Evolutionary conservation across 805 yeast genomes (phyloP), one percentile per base, ranked within the genome.

Genomic region (Wickerhamomyces chaumierensis): DNA sequence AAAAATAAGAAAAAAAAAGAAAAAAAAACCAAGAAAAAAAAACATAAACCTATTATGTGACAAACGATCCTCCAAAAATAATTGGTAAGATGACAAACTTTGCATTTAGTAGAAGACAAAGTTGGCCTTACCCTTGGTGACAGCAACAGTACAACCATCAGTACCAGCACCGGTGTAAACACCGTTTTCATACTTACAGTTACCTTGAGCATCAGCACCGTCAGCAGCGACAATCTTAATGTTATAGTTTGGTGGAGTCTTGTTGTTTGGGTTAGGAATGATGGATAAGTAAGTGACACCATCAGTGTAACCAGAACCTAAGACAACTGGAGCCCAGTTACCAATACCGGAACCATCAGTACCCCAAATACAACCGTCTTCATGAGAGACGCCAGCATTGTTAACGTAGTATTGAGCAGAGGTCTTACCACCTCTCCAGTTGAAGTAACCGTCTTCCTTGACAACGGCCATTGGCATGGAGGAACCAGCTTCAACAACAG

Each of bases 341-440:
- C 98, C 98, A 47, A 83, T 64, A 55, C 80, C 82, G 29, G 88
- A 71, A 47, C 85, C 85, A 9, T 69, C 52, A 39, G 74, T 58
- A 62, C 96, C 94, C 98, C 98, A 90, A 53, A 82, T 63, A 71
- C 98, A 90, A 54, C 96, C 97, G 45, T 87, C 90, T 61, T 78
- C 81, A 55, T 68, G 70, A 42, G 84, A 72, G 49, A 86, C 87
- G 70, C 98, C 98, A 41, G 96, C 96, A 55, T 90, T 76, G 78
- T 90, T 90, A 47, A 90, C 96, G 65, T 90, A 90, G 76, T 85
- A 92, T 71, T 90, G 98, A 48, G 95, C 81, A 42, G 96, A 86
- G 37, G 98, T 90, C 53, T 69, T 64, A 57, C 71, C 68, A 40
- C 94, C 94, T 56, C 66, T 49, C 96, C 96, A 88, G 42, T 60